Evolutionary conservation across 2,329 filamentous ascomycete species (phyloP), one percentile per base, ranked within the genome.

Genomic region (Orbilia brochopaga): DNA sequence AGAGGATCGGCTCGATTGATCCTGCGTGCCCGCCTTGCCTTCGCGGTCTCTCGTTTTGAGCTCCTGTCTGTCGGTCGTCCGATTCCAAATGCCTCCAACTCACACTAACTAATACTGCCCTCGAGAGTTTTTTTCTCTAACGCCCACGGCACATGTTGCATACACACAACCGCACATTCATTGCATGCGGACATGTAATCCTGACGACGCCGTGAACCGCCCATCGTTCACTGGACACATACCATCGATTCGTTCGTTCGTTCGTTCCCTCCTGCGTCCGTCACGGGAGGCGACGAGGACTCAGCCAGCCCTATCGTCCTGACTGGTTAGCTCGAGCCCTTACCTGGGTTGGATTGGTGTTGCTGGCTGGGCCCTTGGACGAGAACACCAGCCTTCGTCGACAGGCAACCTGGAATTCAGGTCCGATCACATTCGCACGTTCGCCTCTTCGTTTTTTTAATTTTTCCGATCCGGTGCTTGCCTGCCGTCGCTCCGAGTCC

Each of bases 311-410:
- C 58, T 64, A 70, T 70, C 59, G 59, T 44, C 37, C 58, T 4
- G 27, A 8, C 27, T 8, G 3, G 27, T 8, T 56, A 42, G 51
- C 60, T 48, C 44, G 44, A 42, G 51, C 42, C 53, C 42, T 69
- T 63, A 55, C 66, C 66, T 6, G 40, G 59, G 56, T 57, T 40
- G 59, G 66, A 59, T 55, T 70, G 66, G 66, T 59, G 37, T 42
- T 42, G 37, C 46, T 51, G 53, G 21, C 15, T 15, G 27, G 51
- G 21, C 35, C 21, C 37, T 61, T 56, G 40, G 37, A 52, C 42
- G 62, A 60, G 30, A 44, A 19, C 40, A 24, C 2, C n/a, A 48
- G 15, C 44, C 44, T 19, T 48, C 44, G 17, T 48, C 44, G 44
- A 15, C 40, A 15, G 40, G 3, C 40, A 3, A 13, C 40, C 13